Base-by-base conservation (phyloP, 768 basidiomycete species). In the Cytidiella melzeri region DNA sequence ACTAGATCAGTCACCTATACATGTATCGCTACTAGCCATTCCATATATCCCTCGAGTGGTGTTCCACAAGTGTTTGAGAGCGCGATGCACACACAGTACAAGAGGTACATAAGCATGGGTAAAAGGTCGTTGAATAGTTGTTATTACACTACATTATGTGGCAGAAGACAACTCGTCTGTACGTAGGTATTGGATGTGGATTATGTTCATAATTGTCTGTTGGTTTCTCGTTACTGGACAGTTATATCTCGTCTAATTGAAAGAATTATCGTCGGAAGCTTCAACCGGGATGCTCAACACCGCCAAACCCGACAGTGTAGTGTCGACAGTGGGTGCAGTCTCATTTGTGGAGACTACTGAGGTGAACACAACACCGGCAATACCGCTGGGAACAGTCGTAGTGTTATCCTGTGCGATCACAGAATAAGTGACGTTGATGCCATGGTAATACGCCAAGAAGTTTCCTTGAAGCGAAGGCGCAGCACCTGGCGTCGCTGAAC, bases 301-400 rank as follows among this genome's bases (percentile, higher is more conserved):
- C 15, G 73, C 67, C 7, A 79, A 79, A 2, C 83, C 83, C 30
- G 81, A 82, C 30, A 85, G 62, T 23, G 73, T 77, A 50, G 69
- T 68, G 48, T 81, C 77, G 25, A 61, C 61, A 20, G 73, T 65
- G 13, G 61, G 60, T 18, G 65, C 51, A 52, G 65, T 66, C 56
- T 64, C 66, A 55, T 56, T 69, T 45, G 68, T 73, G 3, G 49
- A 44, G 40, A 81, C 66, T 47, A 79, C 60, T 24, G 30, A 50
- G 6, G 75, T 72, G 62, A 77, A 85, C 9, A 76, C 74, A 4
- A 72, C 70, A 3, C 82, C 82, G 47, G 54, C 55, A 12, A 80
- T 48, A 2, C 67, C 68, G 7, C 55, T 49, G 0, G 81, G 81
- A 19, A 81, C 62, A 25, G 58, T 58, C 18, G 67, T 62, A 53